A percentile compares a stretch with the other conserved stretches of the same genome.
These are phyloP conservation scores for Podila verticillata DNA, from an alignment of 192 early-diverging fungal genomes.

Conservation along the genomic window DNA sequence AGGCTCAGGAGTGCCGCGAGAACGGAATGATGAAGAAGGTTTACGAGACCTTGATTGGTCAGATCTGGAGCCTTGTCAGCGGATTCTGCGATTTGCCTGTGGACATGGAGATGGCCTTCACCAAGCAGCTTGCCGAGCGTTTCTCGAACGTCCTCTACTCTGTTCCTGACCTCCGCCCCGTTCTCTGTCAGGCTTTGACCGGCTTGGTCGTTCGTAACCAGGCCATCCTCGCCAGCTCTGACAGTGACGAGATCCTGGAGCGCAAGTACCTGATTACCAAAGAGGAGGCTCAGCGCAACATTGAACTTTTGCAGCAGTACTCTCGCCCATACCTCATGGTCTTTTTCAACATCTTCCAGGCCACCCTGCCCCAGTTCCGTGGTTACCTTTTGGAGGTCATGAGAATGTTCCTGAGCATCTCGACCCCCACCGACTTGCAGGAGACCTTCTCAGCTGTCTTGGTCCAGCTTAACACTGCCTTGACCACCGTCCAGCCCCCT, in stretches of 20 bases:
- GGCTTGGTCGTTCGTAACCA: conserved; percentile 67
- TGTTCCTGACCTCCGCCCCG: conserved; percentile 78
- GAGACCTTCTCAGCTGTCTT: conserved; percentile 72
- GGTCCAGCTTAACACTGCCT: conserved; percentile 64
- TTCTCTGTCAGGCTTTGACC: conserved; percentile 79
- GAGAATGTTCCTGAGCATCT: conserved; percentile 71
- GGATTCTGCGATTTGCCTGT: conserved; percentile 86
- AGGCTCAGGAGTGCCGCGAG: conserved; percentile 66
- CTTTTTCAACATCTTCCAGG: conserved; percentile 83
- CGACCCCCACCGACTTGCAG: conserved; percentile 67
- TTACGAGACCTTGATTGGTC: conserved; percentile 86
- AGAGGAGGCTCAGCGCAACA: conserved; percentile 64
- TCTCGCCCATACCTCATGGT: conserved; percentile 77
- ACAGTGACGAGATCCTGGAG: conserved; percentile 53
- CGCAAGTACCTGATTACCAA: conserved; percentile 59
- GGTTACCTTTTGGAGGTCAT: conserved; percentile 77
- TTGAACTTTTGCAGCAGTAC: conserved; percentile 69
- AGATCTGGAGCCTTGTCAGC: conserved; percentile 89
- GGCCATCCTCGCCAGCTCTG: conserved; percentile 49
- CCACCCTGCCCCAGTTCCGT: conserved; percentile 68
- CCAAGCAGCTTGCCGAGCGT: conserved; percentile 71
- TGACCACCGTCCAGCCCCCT: conserved; percentile 59
- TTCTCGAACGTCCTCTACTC: conserved; percentile 82
- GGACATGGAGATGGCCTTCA: conserved; percentile 75
- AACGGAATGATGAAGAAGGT: conserved; percentile 83